Evolutionary conservation across 306 rosid species (phyloP), one percentile per base, ranked within the genome.

Genomic region (Crataegus laevigata): DNA sequence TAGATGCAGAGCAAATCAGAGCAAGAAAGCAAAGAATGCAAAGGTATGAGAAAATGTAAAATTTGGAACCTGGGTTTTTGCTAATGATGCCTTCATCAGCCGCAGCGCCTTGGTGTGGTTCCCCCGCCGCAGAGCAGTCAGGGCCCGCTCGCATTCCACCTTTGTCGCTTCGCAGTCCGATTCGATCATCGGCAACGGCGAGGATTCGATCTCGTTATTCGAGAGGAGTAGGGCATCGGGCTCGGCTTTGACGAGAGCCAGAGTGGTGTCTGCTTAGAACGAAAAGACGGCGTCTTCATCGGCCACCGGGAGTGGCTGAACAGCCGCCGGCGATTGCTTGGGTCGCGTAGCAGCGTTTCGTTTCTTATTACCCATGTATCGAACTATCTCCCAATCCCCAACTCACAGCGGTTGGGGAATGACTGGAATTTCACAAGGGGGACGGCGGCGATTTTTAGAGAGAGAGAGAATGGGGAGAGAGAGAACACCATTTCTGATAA

Each of bases 71-170:
- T n/a, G n/a, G n/a, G n/a, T n/a, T n/a, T n/a, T n/a, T n/a, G n/a
- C n/a, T n/a, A n/a, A n/a, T n/a, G n/a, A n/a, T n/a, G n/a, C 99
- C 88, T 88, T 91, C 92, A 92, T 87, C 45, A 92, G 83, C 87
- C 89, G 83, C 76, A 96, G 80, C 30, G 99, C 98, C 85, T 88
- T 90, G 29, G 80, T 88, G 76, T 96, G 98, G 75, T 89, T 96
- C 29, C 99, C 99, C 1, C 99, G 97, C 50, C 98, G 86, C 34
- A 88, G 85, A 59, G 96, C 85, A 30, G 82, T 91, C 25, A 92
- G 91, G 74, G 96, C 96, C 18, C 88, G 84, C 80, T 94, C 99
- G 61, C 97, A 94, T 76, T 96, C 98, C 6, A 81, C 82, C 88
- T 88, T 96, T 78, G 89, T 84, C 18, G 89, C 13, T 40, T 89